Percentiles rank a stretch among this genome's conserved stretches.
phyloP scores from a whole-genome alignment of 257 asterid genomes.

The Primulina eburnea region DNA sequence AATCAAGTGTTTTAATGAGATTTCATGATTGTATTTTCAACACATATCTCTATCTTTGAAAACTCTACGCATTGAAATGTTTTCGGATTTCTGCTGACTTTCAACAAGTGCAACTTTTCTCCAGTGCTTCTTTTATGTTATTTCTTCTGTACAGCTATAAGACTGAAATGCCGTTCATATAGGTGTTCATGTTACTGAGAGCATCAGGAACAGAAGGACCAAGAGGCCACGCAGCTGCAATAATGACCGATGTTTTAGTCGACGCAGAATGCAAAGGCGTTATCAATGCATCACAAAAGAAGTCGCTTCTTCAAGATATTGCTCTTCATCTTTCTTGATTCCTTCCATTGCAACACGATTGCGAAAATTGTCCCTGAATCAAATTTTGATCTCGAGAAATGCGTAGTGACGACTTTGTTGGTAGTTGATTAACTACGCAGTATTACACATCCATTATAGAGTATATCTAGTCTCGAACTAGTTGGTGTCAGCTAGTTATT shows the following conservation, averaged over 20 bases:
- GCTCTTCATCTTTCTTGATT: conserved; percentile 74
- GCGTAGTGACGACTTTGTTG: no score
- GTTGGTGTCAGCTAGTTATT: no score
- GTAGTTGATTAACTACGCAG: no score
- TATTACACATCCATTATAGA: no score
- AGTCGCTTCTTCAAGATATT: conserved; percentile 66
- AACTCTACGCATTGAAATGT: background rate
- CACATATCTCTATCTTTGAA: background rate
- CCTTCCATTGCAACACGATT: background rate
- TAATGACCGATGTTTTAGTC: conserved; percentile 76
- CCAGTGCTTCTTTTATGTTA: background rate
- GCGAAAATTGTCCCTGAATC: no score
- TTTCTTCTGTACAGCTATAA: background rate
- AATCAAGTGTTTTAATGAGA: background rate
- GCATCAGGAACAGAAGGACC: conserved; percentile 62
- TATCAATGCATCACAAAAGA: conserved; percentile 76
- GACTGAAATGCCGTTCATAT: conserved; percentile 1
- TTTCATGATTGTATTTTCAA: background rate
- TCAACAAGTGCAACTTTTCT: background rate
- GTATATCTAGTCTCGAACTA: no score
- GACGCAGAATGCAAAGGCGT: conserved; percentile 72
- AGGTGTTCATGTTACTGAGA: conserved; percentile 78
- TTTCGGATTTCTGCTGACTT: background rate
- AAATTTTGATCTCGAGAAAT: background rate
- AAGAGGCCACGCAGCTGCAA: conserved; percentile 84